phyloP scores from a whole-genome alignment of 139 green algal genomes.

The Spirogloea muscicola region DNA sequence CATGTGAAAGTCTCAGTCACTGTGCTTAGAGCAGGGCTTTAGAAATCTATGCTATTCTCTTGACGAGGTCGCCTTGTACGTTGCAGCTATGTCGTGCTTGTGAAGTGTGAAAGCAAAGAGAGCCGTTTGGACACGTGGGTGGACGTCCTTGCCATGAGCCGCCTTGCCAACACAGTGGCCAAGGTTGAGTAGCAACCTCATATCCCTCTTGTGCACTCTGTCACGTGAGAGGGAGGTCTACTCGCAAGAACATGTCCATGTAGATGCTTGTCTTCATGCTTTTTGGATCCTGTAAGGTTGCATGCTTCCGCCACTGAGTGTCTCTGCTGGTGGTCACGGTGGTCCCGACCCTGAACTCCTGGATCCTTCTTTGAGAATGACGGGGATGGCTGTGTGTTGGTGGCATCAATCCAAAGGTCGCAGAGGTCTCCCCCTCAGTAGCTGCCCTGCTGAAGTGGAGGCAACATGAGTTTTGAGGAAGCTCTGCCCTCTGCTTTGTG shows the following conservation, averaged over 20 bases:
- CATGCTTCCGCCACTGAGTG: no score
- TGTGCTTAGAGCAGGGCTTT: no score
- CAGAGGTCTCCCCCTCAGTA: no score
- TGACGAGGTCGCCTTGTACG: neutral
- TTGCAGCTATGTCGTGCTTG: slow-evolving; percentile 15
- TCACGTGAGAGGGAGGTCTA: neutral
- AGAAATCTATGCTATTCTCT: no score
- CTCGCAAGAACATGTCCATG: neutral
- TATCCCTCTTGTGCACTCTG: neutral
- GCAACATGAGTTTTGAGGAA: no score
- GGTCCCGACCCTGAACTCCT: no score
- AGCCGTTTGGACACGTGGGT: slow-evolving; percentile 3
- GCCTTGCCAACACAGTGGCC: neutral
- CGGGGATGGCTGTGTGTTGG: no score
- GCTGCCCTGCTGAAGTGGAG: no score
- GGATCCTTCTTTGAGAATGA: no score
- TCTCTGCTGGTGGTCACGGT: no score
- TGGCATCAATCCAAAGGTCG: no score
- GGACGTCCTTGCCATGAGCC: neutral
- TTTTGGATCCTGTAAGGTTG: neutral
- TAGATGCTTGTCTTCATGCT: neutral
- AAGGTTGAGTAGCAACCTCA: neutral
- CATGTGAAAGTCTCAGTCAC: neutral
- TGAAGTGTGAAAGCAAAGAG: neutral
- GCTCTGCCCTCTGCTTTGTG: no score